Percentiles rank a stretch among this genome's conserved stretches.
phyloP scores from a whole-genome alignment of 805 yeast species.

The Saccharomycopsis oosterbeekiorum region DNA sequence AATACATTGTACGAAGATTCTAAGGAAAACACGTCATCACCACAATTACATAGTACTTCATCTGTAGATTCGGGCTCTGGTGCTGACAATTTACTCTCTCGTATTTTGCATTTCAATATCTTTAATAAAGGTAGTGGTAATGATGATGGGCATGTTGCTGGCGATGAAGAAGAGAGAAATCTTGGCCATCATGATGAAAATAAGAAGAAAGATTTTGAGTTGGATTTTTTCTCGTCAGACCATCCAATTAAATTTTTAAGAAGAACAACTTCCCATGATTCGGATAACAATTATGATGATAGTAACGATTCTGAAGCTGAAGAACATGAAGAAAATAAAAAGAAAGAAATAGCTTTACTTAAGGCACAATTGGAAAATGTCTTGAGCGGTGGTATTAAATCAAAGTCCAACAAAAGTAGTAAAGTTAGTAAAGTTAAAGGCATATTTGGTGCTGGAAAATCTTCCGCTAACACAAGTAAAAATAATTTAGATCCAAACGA shows the following conservation, averaged over 20 bases:
- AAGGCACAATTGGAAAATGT: neutral
- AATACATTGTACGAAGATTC: neutral
- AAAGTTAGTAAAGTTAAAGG: neutral
- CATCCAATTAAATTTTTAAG: slow-evolving; percentile 1
- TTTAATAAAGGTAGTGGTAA: neutral
- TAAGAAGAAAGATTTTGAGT: slow-evolving; percentile 4
- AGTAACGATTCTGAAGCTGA: slow-evolving; percentile 6
- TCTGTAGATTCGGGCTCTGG: neutral
- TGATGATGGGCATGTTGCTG: neutral
- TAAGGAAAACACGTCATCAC: neutral
- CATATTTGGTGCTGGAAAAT: neutral
- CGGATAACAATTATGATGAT: neutral
- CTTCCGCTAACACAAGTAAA: neutral
- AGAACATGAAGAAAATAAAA: slow-evolving; percentile 5
- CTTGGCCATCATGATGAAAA: slow-evolving; percentile 5
- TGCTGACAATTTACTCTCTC: neutral
- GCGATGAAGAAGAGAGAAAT: slow-evolving; percentile 4
- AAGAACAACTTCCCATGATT: neutral
- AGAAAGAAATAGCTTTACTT: slow-evolving; percentile 1
- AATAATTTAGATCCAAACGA: neutral
- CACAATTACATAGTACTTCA: neutral
- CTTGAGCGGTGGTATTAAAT: neutral
- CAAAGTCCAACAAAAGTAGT: neutral
- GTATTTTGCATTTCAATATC: neutral
- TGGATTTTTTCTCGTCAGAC: slow-evolving; percentile 4